phyloP scores from a whole-genome alignment of 2,329 filamentous ascomycete species.

The Dactylellina cionopaga region DNA sequence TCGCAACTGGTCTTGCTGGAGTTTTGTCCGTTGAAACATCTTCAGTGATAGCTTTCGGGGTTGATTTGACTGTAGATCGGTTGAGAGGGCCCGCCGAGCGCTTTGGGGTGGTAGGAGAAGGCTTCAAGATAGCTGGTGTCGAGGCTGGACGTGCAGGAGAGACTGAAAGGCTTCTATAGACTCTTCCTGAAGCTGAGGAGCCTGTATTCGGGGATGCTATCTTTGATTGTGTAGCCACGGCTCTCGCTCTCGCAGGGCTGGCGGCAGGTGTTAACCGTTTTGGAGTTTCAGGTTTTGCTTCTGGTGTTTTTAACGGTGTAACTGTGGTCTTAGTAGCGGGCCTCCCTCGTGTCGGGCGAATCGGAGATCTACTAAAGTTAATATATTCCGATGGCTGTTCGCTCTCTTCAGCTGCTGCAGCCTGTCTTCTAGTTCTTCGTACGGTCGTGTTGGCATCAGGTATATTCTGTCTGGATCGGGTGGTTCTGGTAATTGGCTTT shows the following conservation, averaged over 20 bases:
- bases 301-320: constrained; percentile 7
- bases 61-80: not conserved
- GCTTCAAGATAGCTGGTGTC: not conserved
- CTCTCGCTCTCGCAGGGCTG: not conserved
- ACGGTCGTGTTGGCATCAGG: not conserved
- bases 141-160: not conserved
- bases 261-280: too few species aligned
- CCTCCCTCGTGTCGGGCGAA: not conserved
- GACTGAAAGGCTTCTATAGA: not conserved
- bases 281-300: too few species aligned
- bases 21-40: not conserved
- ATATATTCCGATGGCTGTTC: constrained; percentile 4
- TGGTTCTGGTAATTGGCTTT: not conserved
- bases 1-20: not conserved
- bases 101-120: not conserved
- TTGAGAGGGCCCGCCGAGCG: not conserved
- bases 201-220: not conserved
- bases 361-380: constrained; percentile 4
- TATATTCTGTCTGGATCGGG: not conserved
- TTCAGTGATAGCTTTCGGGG: constrained; percentile 1
- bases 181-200: too few species aligned
- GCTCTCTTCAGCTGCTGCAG: not conserved
- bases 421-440: constrained; percentile 7
- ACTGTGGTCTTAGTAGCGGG: not conserved
- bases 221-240: not conserved